Evolutionary conservation across 768 basidiomycete genomes (phyloP).

Genomic region (Termitomyces sp.): DNA sequence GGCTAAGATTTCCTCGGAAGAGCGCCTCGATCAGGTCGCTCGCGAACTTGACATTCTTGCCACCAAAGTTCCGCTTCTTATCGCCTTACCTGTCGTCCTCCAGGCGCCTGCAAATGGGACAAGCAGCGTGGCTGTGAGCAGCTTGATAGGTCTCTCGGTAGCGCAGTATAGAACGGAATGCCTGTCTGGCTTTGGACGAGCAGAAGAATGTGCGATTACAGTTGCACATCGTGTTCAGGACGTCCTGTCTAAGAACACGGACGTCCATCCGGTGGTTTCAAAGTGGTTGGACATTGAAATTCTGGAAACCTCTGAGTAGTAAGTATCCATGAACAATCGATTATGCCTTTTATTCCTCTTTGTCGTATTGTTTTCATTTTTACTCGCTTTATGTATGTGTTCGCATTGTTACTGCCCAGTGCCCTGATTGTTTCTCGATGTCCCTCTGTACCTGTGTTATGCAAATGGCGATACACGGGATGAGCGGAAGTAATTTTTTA

Average conservation of each 20-base stretch:
- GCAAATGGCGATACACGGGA: background rate
- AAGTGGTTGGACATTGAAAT: constrained; percentile 49
- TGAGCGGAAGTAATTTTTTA: background rate
- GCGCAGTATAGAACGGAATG: constrained; percentile 64
- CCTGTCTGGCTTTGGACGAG: constrained; percentile 69
- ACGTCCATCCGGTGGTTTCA: constrained; percentile 29
- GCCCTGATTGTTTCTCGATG: background rate
- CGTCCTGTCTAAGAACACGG: constrained; percentile 30
- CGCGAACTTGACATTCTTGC: constrained; percentile 49
- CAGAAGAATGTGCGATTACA: constrained; percentile 63
- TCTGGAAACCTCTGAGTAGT: constrained; percentile 16
- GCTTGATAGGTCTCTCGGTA: constrained; percentile 53
- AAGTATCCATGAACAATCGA: background rate
- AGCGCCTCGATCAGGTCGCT: constrained; percentile 23
- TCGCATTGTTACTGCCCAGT: background rate
- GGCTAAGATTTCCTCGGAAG: constrained; percentile 13
- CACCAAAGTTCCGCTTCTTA: constrained; percentile 64
- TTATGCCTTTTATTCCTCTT: background rate
- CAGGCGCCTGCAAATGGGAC: constrained; percentile 39
- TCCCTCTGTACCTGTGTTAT: background rate
- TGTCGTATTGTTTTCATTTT: background rate
- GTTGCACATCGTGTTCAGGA: constrained; percentile 57
- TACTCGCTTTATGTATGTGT: background rate
- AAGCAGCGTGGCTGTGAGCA: constrained; percentile 37
- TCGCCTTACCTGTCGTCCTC: constrained; percentile 66